These are phyloP conservation scores for Acephala macrosclerotiorum DNA, from an alignment of 2,329 filamentous ascomycete genomes.

Conservation along the genomic window DNA sequence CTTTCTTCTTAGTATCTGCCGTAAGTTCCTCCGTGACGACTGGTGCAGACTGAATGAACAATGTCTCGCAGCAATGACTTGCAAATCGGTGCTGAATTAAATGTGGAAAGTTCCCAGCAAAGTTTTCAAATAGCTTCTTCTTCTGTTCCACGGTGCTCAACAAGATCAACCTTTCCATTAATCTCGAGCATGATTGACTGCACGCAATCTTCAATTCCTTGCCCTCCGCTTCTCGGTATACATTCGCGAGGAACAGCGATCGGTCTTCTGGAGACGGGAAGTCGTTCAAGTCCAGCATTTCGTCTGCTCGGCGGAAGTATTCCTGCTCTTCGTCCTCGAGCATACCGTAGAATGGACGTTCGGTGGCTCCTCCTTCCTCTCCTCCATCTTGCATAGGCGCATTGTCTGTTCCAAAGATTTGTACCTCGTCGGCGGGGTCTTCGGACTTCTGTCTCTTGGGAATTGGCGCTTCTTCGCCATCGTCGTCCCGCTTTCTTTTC, in stretches of 20 bases:
- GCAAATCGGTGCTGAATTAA: constrained; percentile 96
- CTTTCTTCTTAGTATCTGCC: constrained; percentile 50
- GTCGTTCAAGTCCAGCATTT: constrained; percentile 88
- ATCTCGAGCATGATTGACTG: constrained; percentile 91
- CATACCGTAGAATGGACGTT: constrained; percentile 80
- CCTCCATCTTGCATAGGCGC: constrained; percentile 29
- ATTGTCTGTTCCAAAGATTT: constrained; percentile 34
- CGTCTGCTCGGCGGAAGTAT: constrained; percentile 90
- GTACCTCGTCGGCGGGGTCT: constrained; percentile 33
- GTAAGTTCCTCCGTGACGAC: constrained; percentile 77
- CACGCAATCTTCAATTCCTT: constrained; percentile 97
- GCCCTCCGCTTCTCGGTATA: constrained; percentile 84
- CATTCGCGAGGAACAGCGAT: constrained; percentile 76
- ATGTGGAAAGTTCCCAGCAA: constrained; percentile 85
- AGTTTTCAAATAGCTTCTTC: constrained; percentile 85
- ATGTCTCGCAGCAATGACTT: constrained; percentile 93
- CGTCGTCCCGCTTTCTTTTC: constrained; percentile 56
- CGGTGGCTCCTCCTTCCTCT: constrained; percentile 32
- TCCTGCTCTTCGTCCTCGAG: constrained; percentile 93
- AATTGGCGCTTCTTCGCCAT: constrained; percentile 45
- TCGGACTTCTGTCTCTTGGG: constrained; percentile 47
- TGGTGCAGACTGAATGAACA: constrained; percentile 85
- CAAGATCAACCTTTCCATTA: constrained; percentile 91
- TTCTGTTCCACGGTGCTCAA: constrained; percentile 81
- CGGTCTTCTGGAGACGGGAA: constrained; percentile 81